These are phyloP conservation scores for Cladophialophora exuberans DNA, from an alignment of 2,329 filamentous ascomycete species.

Conservation along the genomic window DNA sequence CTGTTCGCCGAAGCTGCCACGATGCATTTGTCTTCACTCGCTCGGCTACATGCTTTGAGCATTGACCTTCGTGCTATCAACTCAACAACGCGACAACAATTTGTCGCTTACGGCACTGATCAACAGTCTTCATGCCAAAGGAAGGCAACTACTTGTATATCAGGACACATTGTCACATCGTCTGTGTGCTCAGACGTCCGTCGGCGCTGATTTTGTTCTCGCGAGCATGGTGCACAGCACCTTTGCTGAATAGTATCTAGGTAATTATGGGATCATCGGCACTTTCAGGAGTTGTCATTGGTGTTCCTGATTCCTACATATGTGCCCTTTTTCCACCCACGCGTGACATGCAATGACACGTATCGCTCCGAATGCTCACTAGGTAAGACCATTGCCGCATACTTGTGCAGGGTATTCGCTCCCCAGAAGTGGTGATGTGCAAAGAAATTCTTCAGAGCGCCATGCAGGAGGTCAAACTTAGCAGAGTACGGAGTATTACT, in stretches of 20 bases:
- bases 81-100: not conserved
- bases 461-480: not conserved
- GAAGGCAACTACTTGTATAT: too few relatives aligned
- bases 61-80: not conserved
- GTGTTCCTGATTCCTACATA: slow-evolving; percentile 8
- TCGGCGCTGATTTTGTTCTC: not conserved
- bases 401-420: not conserved
- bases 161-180: too few relatives aligned
- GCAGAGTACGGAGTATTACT: too few relatives aligned
- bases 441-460: not conserved
- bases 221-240: too few relatives aligned
- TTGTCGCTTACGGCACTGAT: too few relatives aligned
- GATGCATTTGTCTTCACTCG: not conserved
- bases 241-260: too few relatives aligned
- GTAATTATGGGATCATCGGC: too few relatives aligned
- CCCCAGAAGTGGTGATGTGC: not conserved
- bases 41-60: slow-evolving; percentile 5
- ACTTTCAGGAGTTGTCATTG: not conserved
- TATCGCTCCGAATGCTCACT: not conserved
- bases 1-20: too few relatives aligned
- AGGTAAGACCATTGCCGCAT: not conserved
- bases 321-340: not conserved
- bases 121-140: too few relatives aligned
- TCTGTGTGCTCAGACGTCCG: too few relatives aligned
- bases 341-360: too few relatives aligned